phyloP scores from a whole-genome alignment of 83 land plant species.

The Thuja plicata region DNA sequence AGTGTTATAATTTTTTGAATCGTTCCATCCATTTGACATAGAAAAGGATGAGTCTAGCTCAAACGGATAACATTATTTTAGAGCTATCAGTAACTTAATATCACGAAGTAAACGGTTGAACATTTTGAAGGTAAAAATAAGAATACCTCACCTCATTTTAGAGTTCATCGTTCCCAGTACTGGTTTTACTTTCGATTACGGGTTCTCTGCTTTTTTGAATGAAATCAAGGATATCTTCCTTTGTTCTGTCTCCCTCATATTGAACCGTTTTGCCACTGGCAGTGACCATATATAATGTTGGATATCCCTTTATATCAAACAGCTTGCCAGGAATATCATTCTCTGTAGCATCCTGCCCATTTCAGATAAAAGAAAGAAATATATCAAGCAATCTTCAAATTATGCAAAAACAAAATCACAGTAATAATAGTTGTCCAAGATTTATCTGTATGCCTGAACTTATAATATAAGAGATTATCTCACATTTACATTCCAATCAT shows the following conservation, averaged over 20 bases:
- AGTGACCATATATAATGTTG: slow-evolving; percentile 76
- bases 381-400: background rate
- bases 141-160: slow-evolving; percentile 37
- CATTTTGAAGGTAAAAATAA: background rate
- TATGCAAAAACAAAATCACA: background rate
- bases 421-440: background rate
- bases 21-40: background rate
- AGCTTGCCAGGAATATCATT: slow-evolving; percentile 64
- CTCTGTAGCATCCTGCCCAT: slow-evolving; percentile 77
- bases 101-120: slow-evolving; percentile 11
- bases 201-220: slow-evolving; percentile 53
- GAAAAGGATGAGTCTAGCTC: background rate
- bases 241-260: slow-evolving; percentile 71
- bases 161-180: slow-evolving; percentile 17
- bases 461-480: background rate
- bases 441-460: background rate
- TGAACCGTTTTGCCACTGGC: slow-evolving; percentile 48
- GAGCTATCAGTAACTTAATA: background rate
- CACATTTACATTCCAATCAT: background rate
- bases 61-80: background rate
- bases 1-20: background rate
- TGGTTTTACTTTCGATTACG: slow-evolving; percentile 8
- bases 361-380: background rate
- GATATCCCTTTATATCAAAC: slow-evolving; percentile 80
- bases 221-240: slow-evolving; percentile 73